Evolutionary conservation across 2,329 filamentous ascomycete genomes (phyloP), one percentile per base, ranked within the genome.

Genomic region (Xylariaceae sp.): DNA sequence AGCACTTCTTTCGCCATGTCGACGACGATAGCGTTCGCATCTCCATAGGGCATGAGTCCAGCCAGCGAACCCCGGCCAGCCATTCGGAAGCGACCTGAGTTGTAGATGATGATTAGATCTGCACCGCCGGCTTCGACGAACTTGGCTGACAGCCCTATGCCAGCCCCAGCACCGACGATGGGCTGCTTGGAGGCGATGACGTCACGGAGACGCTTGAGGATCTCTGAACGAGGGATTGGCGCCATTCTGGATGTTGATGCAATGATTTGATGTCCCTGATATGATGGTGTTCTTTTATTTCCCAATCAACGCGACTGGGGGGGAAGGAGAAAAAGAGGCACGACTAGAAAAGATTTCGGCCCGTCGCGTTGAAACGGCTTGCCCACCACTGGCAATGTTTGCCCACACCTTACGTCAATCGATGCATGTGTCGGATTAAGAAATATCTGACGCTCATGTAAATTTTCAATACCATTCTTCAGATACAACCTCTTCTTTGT

Each of bases 21-120:
- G 1, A 87, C 68, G 0, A 88, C 83, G 2, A 87, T 77, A 53
- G 83, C 78, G 58, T 88, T 87, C 5, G 85, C 84, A 61, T 87
- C 84, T 4, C 82, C 81, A 61, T 86, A 88, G 0, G 85, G 83
- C 82, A 87, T 86, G 44, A 87, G 66, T 0, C 85, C 85, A 0
- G 85, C 84, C 11, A 88, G 67, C 1, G 83, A 87, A 0, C 85
- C 85, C 39, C 81, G 73, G 0, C 86, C 85, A 0, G 84, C 85
- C 86, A 89, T 89, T 10, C 85, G 80, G 63, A 85, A 89, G 4
- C 85, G 77, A 0, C 85, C 85, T 35, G 80, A 84, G 66, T 88
- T 88, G 72, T 88, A 88, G 58, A 88, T 77, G 54, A 87, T 81
- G 60, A 89, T 86, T 39, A 89, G 70, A 59, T 88, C 84, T 12